Evolutionary conservation across 257 asterid genomes (phyloP).

Genomic region (Solanum verrucosum): DNA sequence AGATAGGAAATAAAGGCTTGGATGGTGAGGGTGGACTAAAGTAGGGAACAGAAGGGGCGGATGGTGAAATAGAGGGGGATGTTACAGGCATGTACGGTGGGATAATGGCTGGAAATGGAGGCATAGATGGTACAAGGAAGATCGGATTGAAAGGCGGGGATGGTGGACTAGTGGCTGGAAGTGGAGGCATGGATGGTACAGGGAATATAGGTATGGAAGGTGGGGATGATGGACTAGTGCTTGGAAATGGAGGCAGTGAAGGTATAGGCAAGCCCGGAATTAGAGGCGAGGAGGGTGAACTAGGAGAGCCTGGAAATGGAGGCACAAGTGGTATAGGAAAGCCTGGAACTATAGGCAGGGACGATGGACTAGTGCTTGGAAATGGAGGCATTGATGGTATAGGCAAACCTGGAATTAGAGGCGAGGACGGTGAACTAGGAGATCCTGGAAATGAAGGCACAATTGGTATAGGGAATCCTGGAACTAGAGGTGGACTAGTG

Average conservation of each 20-base stretch:
- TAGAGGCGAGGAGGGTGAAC: not conserved
- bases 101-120: conserved; percentile 22
- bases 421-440: conserved; percentile 16
- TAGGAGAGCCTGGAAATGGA: conserved; percentile 28
- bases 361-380: conserved; percentile 2
- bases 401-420: not conserved
- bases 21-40: conserved; percentile 17
- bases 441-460: not conserved
- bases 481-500: conserved; percentile 24
- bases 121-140: conserved; percentile 3
- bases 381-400: not conserved
- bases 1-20: conserved; percentile 18
- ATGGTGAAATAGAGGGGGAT: not conserved
- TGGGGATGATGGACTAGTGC: conserved; percentile 23
- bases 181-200: not conserved
- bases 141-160: not conserved
- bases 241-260: conserved; percentile 17
- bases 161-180: conserved; percentile 41
- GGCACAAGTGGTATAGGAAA: not conserved
- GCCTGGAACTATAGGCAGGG: not conserved
- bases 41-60: not conserved
- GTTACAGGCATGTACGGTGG: not conserved
- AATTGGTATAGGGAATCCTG: not conserved
- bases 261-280: not conserved
- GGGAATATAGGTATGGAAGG: not conserved